Evolutionary conservation across 371 early-diverging fungal species (phyloP).

Genomic region (Choanephora cucurbitarum): DNA sequence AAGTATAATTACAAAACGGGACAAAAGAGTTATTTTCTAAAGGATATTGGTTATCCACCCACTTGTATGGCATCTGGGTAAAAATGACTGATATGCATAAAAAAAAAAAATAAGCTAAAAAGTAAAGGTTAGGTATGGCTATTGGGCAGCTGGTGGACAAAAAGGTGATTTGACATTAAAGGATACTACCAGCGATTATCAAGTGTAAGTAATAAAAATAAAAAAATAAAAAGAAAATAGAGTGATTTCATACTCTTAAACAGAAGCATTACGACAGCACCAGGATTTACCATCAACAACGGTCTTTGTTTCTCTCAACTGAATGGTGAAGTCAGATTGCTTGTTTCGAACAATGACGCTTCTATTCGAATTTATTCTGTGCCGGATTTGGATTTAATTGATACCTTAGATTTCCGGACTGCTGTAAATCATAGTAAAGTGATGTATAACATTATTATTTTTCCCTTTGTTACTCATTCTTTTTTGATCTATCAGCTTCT

Average conservation of each 20-base stretch:
- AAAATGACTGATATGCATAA: too few relatives aligned
- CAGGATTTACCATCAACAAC: slow-evolving; percentile 91
- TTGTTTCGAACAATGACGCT: slow-evolving; percentile 94
- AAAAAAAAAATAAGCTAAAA: not conserved
- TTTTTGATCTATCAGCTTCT: slow-evolving; percentile 47
- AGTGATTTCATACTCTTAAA: not conserved
- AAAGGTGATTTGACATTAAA: slow-evolving; percentile 83
- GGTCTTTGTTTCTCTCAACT: slow-evolving; percentile 78
- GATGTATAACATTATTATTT: not conserved
- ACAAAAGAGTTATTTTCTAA: slow-evolving; percentile 31
- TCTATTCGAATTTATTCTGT: slow-evolving; percentile 86
- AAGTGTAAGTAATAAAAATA: slow-evolving; percentile 29
- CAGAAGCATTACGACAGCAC: slow-evolving; percentile 73
- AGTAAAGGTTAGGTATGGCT: slow-evolving; percentile 59
- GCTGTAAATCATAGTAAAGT: slow-evolving; percentile 79
- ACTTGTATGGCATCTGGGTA: slow-evolving; percentile 80
- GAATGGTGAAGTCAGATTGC: slow-evolving; percentile 62
- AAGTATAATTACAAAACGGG: slow-evolving; percentile 67
- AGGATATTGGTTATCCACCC: slow-evolving; percentile 78
- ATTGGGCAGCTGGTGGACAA: slow-evolving; percentile 90
- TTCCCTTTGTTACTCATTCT: slow-evolving; percentile 6
- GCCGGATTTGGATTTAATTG: slow-evolving; percentile 68
- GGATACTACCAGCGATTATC: slow-evolving; percentile 72
- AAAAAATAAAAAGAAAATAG: not conserved
- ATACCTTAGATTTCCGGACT: slow-evolving; percentile 75